Conservation (phyloP, 1,284 basidiomycete species). For the Phaffia rhodozyma region DNA sequence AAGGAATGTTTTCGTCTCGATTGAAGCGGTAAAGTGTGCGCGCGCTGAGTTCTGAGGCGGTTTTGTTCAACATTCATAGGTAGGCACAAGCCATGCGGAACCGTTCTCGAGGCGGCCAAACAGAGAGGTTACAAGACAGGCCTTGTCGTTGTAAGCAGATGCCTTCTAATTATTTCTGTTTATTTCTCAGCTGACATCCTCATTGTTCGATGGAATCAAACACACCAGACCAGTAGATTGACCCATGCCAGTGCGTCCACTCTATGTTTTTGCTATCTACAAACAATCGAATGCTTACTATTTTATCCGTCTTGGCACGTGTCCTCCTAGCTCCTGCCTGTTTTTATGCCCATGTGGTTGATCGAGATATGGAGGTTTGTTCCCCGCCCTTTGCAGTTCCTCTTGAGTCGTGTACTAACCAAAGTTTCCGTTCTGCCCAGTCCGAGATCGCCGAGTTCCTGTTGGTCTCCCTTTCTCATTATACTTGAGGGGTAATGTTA, state of each 20-base stretch:
- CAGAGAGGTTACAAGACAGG: conserved; percentile 27
- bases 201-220: not conserved
- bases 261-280: conserved; percentile 15
- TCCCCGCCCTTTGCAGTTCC: not conserved
- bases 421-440: conserved; percentile 29
- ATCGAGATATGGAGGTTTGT: conserved; percentile 28
- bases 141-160: conserved; percentile 6
- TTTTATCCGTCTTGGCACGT: not conserved
- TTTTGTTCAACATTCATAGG: not conserved
- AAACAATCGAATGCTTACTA: not conserved
- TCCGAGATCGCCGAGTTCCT: conserved; percentile 29
- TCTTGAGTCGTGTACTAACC: conserved; percentile 20
- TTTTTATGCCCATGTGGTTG: conserved; percentile 25
- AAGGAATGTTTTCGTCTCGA: conserved; percentile 20
- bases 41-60: not conserved
- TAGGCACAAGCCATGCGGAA: conserved; percentile 28
- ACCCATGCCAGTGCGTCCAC: conserved; percentile 31
- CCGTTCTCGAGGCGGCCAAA: conserved; percentile 32
- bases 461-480: conserved; percentile 10
- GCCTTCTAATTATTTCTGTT: too few relatives aligned
- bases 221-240: conserved; percentile 18
- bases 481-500: too few relatives aligned
- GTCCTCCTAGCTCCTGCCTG: not conserved
- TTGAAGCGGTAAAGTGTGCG: not conserved
- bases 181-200: not conserved